Base-by-base conservation (phyloP, 768 basidiomycete genomes). In the Thelephora aurantiotincta region DNA sequence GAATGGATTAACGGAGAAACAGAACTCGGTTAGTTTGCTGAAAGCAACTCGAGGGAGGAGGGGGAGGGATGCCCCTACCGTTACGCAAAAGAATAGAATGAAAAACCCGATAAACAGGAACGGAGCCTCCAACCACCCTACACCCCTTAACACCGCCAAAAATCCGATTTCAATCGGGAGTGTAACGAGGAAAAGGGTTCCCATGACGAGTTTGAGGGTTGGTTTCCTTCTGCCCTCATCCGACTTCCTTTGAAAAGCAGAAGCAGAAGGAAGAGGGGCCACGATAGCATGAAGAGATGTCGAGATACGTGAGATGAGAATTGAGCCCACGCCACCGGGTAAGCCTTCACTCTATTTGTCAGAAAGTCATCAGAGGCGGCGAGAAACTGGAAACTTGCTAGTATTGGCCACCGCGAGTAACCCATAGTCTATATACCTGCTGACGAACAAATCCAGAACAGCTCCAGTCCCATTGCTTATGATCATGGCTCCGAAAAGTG, bases 381-480 rank as follows among this genome's bases (percentile, higher is more conserved):
- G 33, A 33, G 20, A 19, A 20, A 48, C 16, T 13, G 19, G 34
- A 14, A 5, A 63, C 75, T 43, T 57, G 80, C 91, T 90, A 30
- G 86, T 87, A 51, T 96, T 85, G 2, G 90, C 87, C 11, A 93
- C 76, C 1, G 87, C 83, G 12, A 99, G 69, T 0, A 97, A 64
- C 0, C 86, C 90, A 58, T 87, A 98, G 2, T 89, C 93, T 48
- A 82, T 75, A 54, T 90, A 98, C 33, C 77, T 71, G 53, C 79
- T 81, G 5, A 94, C 92, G 53, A 93, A 96, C 43, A 75, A 72
- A 56, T 97, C 91, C 9, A 99, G 76, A 0, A 97, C 83, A 52
- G 97, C 81, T 0, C 96, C 96, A 0, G 94, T 86, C 0, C 77
- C 88, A 49, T 80, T 84, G 55, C 80, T 83, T 55, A 94, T 87